Conservation (phyloP, 371 early-diverging fungal species). For the Lichtheimia ornata region DNA sequence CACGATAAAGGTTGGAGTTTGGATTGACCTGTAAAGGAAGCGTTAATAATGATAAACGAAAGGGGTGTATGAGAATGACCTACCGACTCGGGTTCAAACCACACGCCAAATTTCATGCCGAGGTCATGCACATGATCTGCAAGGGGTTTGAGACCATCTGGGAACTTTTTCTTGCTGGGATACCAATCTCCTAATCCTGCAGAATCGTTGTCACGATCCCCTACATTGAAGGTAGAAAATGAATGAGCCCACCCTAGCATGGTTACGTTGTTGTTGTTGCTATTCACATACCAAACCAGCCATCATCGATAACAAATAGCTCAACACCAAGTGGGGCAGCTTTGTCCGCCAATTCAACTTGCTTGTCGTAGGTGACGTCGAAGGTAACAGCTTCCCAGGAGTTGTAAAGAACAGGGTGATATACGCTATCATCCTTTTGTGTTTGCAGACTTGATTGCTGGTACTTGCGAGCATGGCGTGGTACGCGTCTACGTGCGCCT, state of each 20-base stretch:
- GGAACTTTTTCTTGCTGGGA: conserved; percentile 45
- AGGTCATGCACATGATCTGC: conserved; percentile 41
- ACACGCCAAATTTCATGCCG: conserved; percentile 57
- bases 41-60: neutral
- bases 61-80: neutral
- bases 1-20: conserved; percentile 41
- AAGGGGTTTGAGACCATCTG: conserved; percentile 46
- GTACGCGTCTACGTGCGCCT: conserved; percentile 33
- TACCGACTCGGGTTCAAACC: conserved; percentile 59
- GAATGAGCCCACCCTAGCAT: no score
- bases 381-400: conserved; percentile 51
- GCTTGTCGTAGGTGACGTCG: conserved; percentile 28
- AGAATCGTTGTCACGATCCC: conserved; percentile 27
- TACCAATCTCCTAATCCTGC: conserved; percentile 63
- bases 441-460: conserved; percentile 15
- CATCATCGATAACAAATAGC: conserved; percentile 57
- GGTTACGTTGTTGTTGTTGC: no score
- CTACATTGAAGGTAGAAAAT: no score
- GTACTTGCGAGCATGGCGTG: conserved; percentile 20
- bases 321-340: conserved; percentile 42
- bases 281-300: conserved; percentile 40
- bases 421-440: conserved; percentile 3
- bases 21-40: conserved; percentile 28
- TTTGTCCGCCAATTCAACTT: conserved; percentile 22
- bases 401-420: conserved; percentile 40